phyloP scores from a whole-genome alignment of 495 filamentous ascomycete genomes.

The Annulohypoxylon nitens region DNA sequence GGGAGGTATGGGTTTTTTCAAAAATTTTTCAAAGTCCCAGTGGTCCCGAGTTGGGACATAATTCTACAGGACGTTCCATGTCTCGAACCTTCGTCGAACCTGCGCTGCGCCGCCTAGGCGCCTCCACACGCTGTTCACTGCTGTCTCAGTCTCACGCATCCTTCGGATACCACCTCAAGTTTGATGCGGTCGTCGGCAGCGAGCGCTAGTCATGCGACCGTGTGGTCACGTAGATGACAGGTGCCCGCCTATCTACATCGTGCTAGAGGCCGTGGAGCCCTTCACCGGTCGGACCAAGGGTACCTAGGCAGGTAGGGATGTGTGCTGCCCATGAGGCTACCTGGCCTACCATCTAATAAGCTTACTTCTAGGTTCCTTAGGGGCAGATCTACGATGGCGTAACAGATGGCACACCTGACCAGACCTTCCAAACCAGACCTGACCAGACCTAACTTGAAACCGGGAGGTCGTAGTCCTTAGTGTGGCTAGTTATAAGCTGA shows the following conservation, averaged over 20 bases:
- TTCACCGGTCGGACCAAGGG: conserved; percentile 42
- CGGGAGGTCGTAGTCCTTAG: conserved; percentile 29
- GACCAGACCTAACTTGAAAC: conserved; percentile 30
- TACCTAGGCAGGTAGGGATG: conserved; percentile 31
- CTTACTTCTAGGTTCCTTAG: conserved; percentile 11
- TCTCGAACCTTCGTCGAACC: conserved; percentile 19
- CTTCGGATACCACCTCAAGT: conserved; percentile 26
- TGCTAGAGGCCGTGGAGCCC: conserved; percentile 14
- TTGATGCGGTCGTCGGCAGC: conserved; percentile 17
- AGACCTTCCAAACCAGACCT: conserved; percentile 3
- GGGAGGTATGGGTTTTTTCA: neutral
- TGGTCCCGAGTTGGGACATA: conserved; percentile 18
- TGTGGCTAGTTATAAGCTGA: conserved; percentile 28
- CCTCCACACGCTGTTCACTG: conserved; percentile 16
- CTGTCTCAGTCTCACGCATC: conserved; percentile 39
- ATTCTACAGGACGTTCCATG: conserved; percentile 13
- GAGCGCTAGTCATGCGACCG: conserved; percentile 36
- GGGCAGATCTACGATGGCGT: conserved; percentile 42
- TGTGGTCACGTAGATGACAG: conserved; percentile 30
- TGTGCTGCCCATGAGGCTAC: conserved; percentile 41
- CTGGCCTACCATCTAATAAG: conserved; percentile 24
- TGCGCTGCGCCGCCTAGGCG: conserved; percentile 40
- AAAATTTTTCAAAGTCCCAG: neutral
- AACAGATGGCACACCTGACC: conserved; percentile 37
- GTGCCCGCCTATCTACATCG: conserved; percentile 17